Evolutionary conservation across 768 basidiomycete genomes (phyloP), one percentile per base, ranked within the genome.

Genomic region (Suillus subluteus): DNA sequence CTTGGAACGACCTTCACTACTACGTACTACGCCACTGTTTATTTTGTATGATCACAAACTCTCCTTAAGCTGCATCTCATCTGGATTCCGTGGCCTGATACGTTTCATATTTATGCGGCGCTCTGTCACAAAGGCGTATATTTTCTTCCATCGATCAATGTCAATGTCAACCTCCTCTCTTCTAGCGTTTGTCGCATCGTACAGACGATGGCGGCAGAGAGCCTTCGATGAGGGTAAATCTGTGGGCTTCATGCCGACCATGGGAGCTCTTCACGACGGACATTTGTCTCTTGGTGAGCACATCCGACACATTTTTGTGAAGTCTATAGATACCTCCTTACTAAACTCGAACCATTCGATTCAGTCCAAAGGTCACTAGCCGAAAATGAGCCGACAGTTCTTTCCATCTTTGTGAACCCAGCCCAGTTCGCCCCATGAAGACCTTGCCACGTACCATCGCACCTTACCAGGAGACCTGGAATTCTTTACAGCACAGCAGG

Each of bases 341-440:
- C 56, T 56, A 61, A 37, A 55, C 23, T 6, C 15, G 21, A 11
- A 18, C 52, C 23, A 58, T 26, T n/a, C n/a, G 32, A 41, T 52
- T 58, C 75, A 99, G 97, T 99, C 30, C 83, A 86, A 66, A 82
- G 82, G 62, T 96, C 94, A 0, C 83, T 99, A 4, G 75, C 79
- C 2, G 85, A 89, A 65, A 96, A 96, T 73, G 92, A 95, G 65
- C 78, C 89, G 48, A 99, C 98, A 0, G 88, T 98, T 71, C 81
- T 98, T 66, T 98, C 96, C 35, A 94, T 99, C 71, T 99, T 98
- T 76, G 96, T 99, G 66, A 99, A 99, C 75, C 98, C 98, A 0
- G 92, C 96, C 4, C 96, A 99, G 77, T 99, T 99, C 72, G 94
- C 97, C 9, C 96, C 89, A 95, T 69, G 98, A 99, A 79, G 98